Evolutionary conservation across 306 rosid genomes (phyloP), one percentile per base, ranked within the genome.

Genomic region (Quercus berberidifolia): DNA sequence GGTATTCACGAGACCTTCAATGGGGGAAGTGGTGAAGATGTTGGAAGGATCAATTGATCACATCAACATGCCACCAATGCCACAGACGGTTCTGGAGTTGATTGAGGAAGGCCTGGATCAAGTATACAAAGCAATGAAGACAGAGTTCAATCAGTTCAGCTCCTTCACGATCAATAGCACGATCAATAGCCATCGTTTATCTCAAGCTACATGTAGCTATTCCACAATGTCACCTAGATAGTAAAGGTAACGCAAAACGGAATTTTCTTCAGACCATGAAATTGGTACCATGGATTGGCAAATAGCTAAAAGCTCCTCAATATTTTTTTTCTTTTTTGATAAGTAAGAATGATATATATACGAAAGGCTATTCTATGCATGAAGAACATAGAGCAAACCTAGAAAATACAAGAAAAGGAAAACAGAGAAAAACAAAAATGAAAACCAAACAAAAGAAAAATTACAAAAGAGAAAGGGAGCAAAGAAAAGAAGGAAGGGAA

Each of bases 161-260:
- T 95, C 99, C 81, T 92, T 87, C 91, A 91, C 98, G 65, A 74
- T 88, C 69, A 87, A 86, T 18, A 94, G 83, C 18, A 91, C 97
- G 69, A 74, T 88, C 65, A 85, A 86, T 18, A 94, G 83, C 23
- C 94, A 92, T 26, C 95, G 90, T 80, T 91, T 92, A 25, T 92
- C 98, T 83, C 86, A 56, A 56, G 99, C 99, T 57, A 92, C 97
- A 18, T 92, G 91, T 78, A 94, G 99, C 84, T 82, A 90, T 78
- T 91, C 97, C 80, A 81, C 95, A 28, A 86, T 92, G 93, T 94
- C 99, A 70, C 99, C 99, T 20, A 92, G 97, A 85, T 94, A 92
- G 77, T 81, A 59, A 26, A 79, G 31, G 31, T 30, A 67, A 49
- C 25, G 68, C 19, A 30, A 21, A 64, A 64, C 43, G 1, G 13